Evolutionary conservation across 441 rosid genomes (phyloP), one percentile per base, ranked within the genome.

Genomic region (Pelargonium cotyledonis): DNA sequence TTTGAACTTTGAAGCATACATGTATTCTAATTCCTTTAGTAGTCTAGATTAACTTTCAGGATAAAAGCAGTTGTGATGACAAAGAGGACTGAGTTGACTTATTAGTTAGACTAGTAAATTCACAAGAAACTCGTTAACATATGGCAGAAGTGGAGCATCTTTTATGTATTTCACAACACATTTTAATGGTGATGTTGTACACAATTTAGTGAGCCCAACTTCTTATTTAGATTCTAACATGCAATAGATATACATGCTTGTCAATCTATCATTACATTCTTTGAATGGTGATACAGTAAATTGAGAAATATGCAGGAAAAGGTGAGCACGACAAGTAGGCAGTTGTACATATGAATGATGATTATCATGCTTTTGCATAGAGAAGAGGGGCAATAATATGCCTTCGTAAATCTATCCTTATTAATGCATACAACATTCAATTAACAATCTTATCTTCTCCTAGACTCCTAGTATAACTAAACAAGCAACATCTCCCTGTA

Each of bases 201-300:
- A 35, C 61, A 55, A 55, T 55, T 6, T 55, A 55, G 61, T 1
- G 26, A 21, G 19, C 61, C 61, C 60, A 55, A 16, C 18, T 55
- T 46, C 10, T 14, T 14, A 8, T 35, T 15, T 46, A 46, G 11
- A 53, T 8, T 18, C 8, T 35, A 35, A 16, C 19, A 4, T 6
- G 14, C 16, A 6, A n/a, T 53, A 53, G 21, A 53, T 55, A 16
- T 55, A 58, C 14, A 58, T 58, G 31, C 8, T 26, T 21, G 5
- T 8, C 21, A 58, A 58, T 58, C 63, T 58, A 18, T 58, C 9
- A 19, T 18, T 58, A 21, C 63, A 58, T 58, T 35, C 21, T 58
- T 58, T 58, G 19, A 58, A 57, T 58, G 63, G 63, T 18, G 29
- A 58, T 8, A n/a, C 31, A 58, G 63, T 58, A 19, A 21, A 58